phyloP scores from a whole-genome alignment of 768 basidiomycete species.

The Pseudohyphozyma bogoriensis region DNA sequence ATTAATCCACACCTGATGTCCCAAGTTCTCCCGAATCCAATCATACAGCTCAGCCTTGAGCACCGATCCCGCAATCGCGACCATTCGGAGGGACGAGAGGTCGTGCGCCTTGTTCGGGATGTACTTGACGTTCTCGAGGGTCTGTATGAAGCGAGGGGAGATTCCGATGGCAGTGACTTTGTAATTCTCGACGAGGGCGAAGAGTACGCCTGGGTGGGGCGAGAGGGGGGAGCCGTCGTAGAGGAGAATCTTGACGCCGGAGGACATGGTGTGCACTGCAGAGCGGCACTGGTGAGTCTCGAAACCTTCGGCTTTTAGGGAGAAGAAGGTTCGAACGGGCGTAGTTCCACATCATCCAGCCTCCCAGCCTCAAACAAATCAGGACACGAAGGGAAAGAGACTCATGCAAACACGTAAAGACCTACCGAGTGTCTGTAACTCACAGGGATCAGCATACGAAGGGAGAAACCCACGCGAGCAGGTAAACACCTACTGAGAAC shows the following conservation, averaged over 20 bases:
- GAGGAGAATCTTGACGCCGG: slow-evolving; percentile 61
- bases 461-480: too few relatives aligned
- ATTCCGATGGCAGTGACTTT: slow-evolving; percentile 71
- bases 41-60: slow-evolving; percentile 60
- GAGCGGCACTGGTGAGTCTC: too few relatives aligned
- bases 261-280: slow-evolving; percentile 49
- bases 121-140: slow-evolving; percentile 51
- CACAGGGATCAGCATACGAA: too few relatives aligned
- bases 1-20: slow-evolving; percentile 22
- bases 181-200: slow-evolving; percentile 57
- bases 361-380: too few relatives aligned
- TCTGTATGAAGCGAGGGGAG: slow-evolving; percentile 67
- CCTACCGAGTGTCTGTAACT: too few relatives aligned
- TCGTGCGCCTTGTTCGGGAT: slow-evolving; percentile 55
- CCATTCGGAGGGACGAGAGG: slow-evolving; percentile 53
- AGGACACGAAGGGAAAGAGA: too few relatives aligned
- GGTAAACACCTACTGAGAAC: too few relatives aligned
- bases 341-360: slow-evolving; percentile 69
- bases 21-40: slow-evolving; percentile 36
- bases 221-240: slow-evolving; percentile 73
- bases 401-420: too few relatives aligned
- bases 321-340: not conserved
- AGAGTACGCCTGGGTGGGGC: slow-evolving; percentile 55
- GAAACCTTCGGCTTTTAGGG: too few relatives aligned
- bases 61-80: slow-evolving; percentile 73